A percentile compares a stretch with the other conserved stretches of the same genome.
phyloP scores from a whole-genome alignment of 2,329 filamentous ascomycete genomes.

The Setomelanomma holmii region DNA sequence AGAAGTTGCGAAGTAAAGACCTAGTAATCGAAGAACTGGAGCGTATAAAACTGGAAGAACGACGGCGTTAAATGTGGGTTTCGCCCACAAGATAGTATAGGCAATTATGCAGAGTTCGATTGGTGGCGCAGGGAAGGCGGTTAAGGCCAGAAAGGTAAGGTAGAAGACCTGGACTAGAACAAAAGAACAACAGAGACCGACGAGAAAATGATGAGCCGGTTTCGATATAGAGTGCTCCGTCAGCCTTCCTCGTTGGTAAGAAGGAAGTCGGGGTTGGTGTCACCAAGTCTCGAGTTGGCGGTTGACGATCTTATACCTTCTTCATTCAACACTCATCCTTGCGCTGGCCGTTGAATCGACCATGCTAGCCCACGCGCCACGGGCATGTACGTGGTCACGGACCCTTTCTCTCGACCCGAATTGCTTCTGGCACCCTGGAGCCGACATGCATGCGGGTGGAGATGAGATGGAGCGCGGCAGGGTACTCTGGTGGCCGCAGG shows the following conservation, averaged over 20 bases:
- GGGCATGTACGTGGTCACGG: slow-evolving; percentile 37
- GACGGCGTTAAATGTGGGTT: no score
- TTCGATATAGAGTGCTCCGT: background rate
- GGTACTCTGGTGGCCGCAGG: slow-evolving; percentile 25
- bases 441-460: slow-evolving; percentile 14
- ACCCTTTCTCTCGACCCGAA: slow-evolving; percentile 28
- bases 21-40: no score
- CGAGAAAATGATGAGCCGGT: background rate
- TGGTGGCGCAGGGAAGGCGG: background rate
- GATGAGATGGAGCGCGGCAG: slow-evolving; percentile 36
- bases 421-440: slow-evolving; percentile 22
- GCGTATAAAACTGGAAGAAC: no score
- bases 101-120: background rate
- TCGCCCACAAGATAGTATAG: background rate
- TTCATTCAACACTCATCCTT: slow-evolving; percentile 22
- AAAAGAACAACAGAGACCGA: background rate
- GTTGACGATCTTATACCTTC: slow-evolving; percentile 39
- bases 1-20: no score
- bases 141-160: background rate
- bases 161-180: background rate
- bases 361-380: slow-evolving; percentile 36
- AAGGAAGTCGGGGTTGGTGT: slow-evolving; percentile 25
- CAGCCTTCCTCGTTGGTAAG: slow-evolving; percentile 8
- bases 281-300: slow-evolving; percentile 24
- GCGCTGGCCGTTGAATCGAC: slow-evolving; percentile 37